Evolutionary conservation across 1,284 basidiomycete species (phyloP), one percentile per base, ranked within the genome.

Genomic region (Cutaneotrichosporon sp.): DNA sequence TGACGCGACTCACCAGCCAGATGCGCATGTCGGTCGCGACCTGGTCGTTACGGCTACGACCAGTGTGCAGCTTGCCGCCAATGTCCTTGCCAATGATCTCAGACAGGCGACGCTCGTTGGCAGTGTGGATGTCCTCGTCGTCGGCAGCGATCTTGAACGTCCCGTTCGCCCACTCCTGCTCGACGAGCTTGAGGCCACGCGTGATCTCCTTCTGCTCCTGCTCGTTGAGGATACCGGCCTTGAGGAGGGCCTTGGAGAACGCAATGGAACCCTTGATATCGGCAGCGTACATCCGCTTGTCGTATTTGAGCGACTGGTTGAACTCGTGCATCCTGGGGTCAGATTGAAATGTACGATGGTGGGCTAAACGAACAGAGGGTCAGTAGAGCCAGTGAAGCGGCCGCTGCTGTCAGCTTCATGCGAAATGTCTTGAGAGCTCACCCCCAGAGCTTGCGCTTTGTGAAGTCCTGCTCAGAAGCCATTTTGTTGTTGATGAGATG

Each of bases 101-200:
- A 69, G 89, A 92, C 71, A 99, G 81, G 36, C 96, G 86, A 61
- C 97, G 89, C 81, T 99, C 96, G 76, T 99, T 99, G 64, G 97
- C 97, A n/a, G 96, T 99, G 80, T 99, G 96, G 66, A 99, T 98
- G 76, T 99, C 96, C 76, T 99, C 96, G 76, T 99, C 96, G 72
- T 96, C 93, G 16, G 87, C 83, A 66, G 88, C 83, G 51, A 87
- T 81, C 66, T 82, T 75, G 75, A 97, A 96, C 88, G 92, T 81
- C 60, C 88, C 88, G 31, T 83, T 82, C 70, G 85, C 85, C 96
- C 96, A 99, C 82, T 98, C 96, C 72, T 86, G 82, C 64, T 86
- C 88, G 60, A 99, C 93, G 49, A 82, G 79, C 67, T 85, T 82
- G 59, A 99, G 84, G n/a, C 95, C 96, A 42, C 86, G 81, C 38